A percentile compares a stretch with the other conserved stretches of the same genome.
Evolutionary conservation across 148 eudicot genomes (phyloP).

Genomic region (Camellia sinensis): DNA sequence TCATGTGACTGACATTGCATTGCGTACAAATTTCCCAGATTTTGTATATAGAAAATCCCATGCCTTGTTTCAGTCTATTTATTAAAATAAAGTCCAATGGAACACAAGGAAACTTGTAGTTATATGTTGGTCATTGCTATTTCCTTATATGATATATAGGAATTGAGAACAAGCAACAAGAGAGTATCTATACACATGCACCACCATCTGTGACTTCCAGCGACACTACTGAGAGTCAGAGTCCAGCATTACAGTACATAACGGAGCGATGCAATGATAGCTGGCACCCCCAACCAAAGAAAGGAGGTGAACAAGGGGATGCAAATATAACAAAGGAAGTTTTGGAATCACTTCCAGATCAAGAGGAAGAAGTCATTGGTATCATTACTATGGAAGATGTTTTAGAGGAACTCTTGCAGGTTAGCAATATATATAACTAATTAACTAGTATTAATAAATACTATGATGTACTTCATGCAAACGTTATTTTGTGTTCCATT

Average conservation of each 20-base stretch:
- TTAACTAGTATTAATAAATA: background rate
- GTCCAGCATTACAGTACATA: constrained; percentile 23
- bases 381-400: constrained; percentile 93
- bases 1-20: too few relatives aligned
- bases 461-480: background rate
- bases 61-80: too few relatives aligned
- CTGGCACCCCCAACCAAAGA: constrained; percentile 12
- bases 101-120: background rate
- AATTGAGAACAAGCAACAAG: constrained; percentile 18
- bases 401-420: constrained; percentile 76
- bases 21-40: too few relatives aligned
- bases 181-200: constrained; percentile 27
- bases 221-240: constrained; percentile 27
- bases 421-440: constrained; percentile 1
- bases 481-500: too few relatives aligned
- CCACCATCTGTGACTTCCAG: constrained; percentile 36
- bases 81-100: background rate
- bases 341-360: constrained; percentile 28
- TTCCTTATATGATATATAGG: background rate
- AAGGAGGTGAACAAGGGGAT: constrained; percentile 11
- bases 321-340: constrained; percentile 18
- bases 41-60: too few relatives aligned
- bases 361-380: constrained; percentile 63
- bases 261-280: constrained; percentile 22
- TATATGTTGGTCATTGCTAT: background rate